Base-by-base conservation (phyloP, 1,139 yeast species). In the Yamadazyma blattariae region DNA sequence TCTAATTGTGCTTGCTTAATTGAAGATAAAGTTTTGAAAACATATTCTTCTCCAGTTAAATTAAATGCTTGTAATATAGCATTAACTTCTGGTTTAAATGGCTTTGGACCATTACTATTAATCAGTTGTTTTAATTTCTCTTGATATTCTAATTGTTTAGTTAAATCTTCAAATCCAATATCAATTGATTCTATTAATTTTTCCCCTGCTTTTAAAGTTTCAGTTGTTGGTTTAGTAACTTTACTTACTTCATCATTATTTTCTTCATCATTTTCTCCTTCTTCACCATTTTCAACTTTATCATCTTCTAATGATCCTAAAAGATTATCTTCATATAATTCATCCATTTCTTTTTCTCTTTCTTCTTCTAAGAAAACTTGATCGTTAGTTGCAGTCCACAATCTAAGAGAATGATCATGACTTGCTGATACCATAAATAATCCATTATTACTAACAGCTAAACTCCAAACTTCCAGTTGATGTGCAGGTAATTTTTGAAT, bases 301-400 rank as follows among this genome's bases (percentile, higher is more conserved):
- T 44, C 41, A 19, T 35, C 30, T 49, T 87, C 95, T 37, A 87
- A 61, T 6, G 88, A 79, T 17, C 76, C 78, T 35, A 88, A 67
- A 34, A 90, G 64, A 9, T 86, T 85, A 17, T 74, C 72, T 55
- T 92, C 98, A 54, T 90, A 88, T 41, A 82, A 64, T 57, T 90
- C 96, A 56, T 92, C 98, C 75, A 89, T 71, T 57, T 92, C 98
- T 59, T 84, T 87, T 55, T 94, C 99, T 40, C 92, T 74, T 63
- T 92, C 98, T 70, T 92, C 99, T 57, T 92, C 97, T 42, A 94
- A 63, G 59, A 92, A 92, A 17, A 92, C 90, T 50, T 92, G 94
- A 56, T 92, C 98, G 40, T 85, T 94, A 5, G 95, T 86, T 54
- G 88, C 90, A 44, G 75, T 77, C 98, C 98, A 92, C 16, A 89